Base-by-base conservation (phyloP, 495 filamentous ascomycete species). In the Penicillium odoratum region DNA sequence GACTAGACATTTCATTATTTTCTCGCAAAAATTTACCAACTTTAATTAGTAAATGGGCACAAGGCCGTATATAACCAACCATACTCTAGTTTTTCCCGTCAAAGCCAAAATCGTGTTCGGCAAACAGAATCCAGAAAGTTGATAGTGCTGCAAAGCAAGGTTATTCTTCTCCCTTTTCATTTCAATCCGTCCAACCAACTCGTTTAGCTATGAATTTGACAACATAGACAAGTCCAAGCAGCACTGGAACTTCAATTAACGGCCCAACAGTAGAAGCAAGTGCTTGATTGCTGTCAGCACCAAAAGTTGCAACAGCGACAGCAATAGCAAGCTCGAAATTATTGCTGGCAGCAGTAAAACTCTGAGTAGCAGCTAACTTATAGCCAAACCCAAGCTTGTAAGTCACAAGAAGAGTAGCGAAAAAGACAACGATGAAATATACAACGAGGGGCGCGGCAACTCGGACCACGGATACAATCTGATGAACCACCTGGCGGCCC, bases 311-410 rank as follows among this genome's bases (percentile, higher is more conserved):
- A 5, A 96, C 85, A 3, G 90, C 92, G 3, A 97, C 92, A 2
- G 93, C 93, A 73, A 97, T 96, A 0, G 93, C 93, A 16, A 96
- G 72, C 76, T 97, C 93, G 64, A 97, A 96, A 64, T 96, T 97
- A 60, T 97, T 97, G 69, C 92, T 96, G 4, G 93, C 93, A 5
- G 93, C 93, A 0, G 93, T 97, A 62, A 97, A 94, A 63, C 90
- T 90, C 74, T 97, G 93, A 10, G 93, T 96, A 10, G 82, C 80
- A 2, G 83, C 81, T 3, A 92, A 64, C 46, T 73, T 75, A 65
- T 97, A 97, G 0, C 85, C 84, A 63, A 93, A 93, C 0, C 90
- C 89, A n/a, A 83, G 60, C 33, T 69, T 75, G 50, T 82, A 71
- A 6, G 82, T 74, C 7, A 83, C 73, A 11, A 76, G 65, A 9